Evolutionary conservation across 148 eudicot genomes (phyloP).

Genomic region (Beta vulgaris): DNA sequence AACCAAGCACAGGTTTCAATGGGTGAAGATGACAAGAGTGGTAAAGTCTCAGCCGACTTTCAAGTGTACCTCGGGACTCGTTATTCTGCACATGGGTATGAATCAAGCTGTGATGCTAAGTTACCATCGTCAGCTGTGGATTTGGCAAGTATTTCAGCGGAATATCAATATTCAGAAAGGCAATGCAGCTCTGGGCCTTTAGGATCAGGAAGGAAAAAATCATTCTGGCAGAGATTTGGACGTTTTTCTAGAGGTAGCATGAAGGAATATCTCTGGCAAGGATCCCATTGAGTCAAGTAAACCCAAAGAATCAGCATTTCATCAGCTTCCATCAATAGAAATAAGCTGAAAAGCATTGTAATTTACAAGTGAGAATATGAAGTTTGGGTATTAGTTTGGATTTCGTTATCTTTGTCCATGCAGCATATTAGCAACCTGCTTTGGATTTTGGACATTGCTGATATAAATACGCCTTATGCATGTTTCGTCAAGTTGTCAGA

Average conservation of each 20-base stretch:
- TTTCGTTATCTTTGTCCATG: too few relatives aligned
- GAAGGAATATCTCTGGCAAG: slow-evolving; percentile 47
- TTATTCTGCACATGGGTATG: slow-evolving; percentile 32
- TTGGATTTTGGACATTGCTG: neutral
- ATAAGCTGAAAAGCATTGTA: neutral
- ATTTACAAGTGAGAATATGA: neutral
- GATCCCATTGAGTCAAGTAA: slow-evolving; percentile 29
- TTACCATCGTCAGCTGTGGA: slow-evolving; percentile 48
- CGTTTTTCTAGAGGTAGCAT: slow-evolving; percentile 55
- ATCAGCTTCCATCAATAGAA: neutral
- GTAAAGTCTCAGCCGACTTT: slow-evolving; percentile 37
- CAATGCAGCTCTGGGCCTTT: slow-evolving; percentile 69
- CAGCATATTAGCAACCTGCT: neutral
- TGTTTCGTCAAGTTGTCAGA: neutral
- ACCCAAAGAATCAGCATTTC: neutral
- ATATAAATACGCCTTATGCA: too few relatives aligned
- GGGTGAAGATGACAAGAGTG: slow-evolving; percentile 28
- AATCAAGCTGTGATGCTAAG: slow-evolving; percentile 32
- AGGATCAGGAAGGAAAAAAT: slow-evolving; percentile 37
- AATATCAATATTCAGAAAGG: slow-evolving; percentile 38
- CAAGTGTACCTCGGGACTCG: slow-evolving; percentile 32
- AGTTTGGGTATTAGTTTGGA: too few relatives aligned
- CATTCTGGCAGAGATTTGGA: slow-evolving; percentile 62
- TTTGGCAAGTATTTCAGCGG: slow-evolving; percentile 39
- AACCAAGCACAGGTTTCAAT: slow-evolving; percentile 36